A percentile compares a stretch with the other conserved stretches of the same genome.
These are phyloP conservation scores for Thelephora aurantiotincta DNA, from an alignment of 768 basidiomycete genomes.

Conservation along the genomic window DNA sequence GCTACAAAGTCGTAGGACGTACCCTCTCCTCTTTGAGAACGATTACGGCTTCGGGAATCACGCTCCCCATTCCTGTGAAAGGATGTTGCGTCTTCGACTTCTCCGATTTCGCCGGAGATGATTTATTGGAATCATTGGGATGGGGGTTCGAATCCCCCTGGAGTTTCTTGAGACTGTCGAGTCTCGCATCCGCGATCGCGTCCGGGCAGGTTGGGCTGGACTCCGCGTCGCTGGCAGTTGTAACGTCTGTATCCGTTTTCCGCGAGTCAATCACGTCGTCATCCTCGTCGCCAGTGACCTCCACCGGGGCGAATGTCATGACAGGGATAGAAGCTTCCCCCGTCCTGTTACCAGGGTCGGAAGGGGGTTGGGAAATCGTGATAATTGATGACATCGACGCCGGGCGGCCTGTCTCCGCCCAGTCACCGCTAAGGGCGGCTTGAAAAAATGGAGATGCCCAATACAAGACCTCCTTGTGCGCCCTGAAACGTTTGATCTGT, in stretches of 20 bases:
- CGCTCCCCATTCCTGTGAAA: constrained; percentile 22
- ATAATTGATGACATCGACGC: constrained; percentile 72
- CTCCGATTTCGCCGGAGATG: too few relatives aligned
- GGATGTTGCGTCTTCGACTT: background rate
- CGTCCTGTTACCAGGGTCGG: constrained; percentile 35
- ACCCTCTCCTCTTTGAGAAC: constrained; percentile 84
- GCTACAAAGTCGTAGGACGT: constrained; percentile 9
- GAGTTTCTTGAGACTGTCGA: constrained; percentile 47
- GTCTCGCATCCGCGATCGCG: constrained; percentile 26
- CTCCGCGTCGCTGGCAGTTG: constrained; percentile 13
- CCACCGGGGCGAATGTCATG: constrained; percentile 47
- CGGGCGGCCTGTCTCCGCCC: constrained; percentile 78
- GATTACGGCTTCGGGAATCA: constrained; percentile 67
- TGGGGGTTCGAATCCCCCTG: constrained; percentile 19
- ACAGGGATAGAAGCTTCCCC: constrained; percentile 30
- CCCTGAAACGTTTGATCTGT: constrained; percentile 31
- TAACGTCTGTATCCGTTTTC: constrained; percentile 22
- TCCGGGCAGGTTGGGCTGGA: constrained; percentile 5
- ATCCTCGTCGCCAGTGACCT: constrained; percentile 27
- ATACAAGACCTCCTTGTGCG: constrained; percentile 82
- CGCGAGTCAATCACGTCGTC: constrained; percentile 28
- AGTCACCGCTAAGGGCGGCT: constrained; percentile 78
- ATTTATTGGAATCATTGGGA: background rate
- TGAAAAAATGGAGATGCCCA: constrained; percentile 96
- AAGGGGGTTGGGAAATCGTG: constrained; percentile 67